A percentile compares a stretch with the other conserved stretches of the same genome.
These are phyloP conservation scores for Pseudocercospora vitis DNA, from an alignment of 2,329 filamentous ascomycete species.

Conservation along the genomic window DNA sequence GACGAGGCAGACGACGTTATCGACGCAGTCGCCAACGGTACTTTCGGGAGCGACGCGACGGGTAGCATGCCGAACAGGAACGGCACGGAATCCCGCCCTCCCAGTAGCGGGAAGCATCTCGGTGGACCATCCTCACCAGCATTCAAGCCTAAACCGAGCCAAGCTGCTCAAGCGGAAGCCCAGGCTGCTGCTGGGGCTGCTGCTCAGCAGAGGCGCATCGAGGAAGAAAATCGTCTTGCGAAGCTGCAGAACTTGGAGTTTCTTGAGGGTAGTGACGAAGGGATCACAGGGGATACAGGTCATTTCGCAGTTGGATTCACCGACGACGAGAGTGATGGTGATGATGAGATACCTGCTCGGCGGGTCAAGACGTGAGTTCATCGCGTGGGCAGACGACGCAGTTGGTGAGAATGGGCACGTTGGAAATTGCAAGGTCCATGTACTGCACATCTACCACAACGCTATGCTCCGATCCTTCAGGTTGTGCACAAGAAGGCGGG, in stretches of 20 bases:
- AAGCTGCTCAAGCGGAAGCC: constrained; percentile 7
- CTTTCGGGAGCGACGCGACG: neutral
- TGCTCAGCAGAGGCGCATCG: constrained; percentile 21
- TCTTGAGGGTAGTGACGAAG: constrained; percentile 24
- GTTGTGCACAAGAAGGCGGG: too few relatives aligned
- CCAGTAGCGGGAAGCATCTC: constrained; percentile 15
- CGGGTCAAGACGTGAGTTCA: neutral
- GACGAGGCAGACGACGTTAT: constrained; percentile 23
- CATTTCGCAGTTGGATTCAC: constrained; percentile 6
- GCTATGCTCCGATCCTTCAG: too few relatives aligned
- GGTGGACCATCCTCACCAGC: constrained; percentile 18
- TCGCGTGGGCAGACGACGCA: neutral
- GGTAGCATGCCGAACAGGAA: constrained; percentile 6
- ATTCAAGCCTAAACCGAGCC: neutral
- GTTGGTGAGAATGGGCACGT: neutral
- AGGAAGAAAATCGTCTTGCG: constrained; percentile 38
- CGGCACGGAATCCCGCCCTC: neutral
- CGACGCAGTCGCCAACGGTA: constrained; percentile 53
- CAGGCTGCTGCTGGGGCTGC: constrained; percentile 10
- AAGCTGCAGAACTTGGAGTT: constrained; percentile 38
- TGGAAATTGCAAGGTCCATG: too few relatives aligned
- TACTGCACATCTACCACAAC: too few relatives aligned
- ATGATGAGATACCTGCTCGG: constrained; percentile 24
- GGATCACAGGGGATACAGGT: too few relatives aligned
- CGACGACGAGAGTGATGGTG: constrained; percentile 24